Evolutionary conservation across 2,329 filamentous ascomycete species (phyloP).

Genomic region (Trichoderma aggressivum): DNA sequence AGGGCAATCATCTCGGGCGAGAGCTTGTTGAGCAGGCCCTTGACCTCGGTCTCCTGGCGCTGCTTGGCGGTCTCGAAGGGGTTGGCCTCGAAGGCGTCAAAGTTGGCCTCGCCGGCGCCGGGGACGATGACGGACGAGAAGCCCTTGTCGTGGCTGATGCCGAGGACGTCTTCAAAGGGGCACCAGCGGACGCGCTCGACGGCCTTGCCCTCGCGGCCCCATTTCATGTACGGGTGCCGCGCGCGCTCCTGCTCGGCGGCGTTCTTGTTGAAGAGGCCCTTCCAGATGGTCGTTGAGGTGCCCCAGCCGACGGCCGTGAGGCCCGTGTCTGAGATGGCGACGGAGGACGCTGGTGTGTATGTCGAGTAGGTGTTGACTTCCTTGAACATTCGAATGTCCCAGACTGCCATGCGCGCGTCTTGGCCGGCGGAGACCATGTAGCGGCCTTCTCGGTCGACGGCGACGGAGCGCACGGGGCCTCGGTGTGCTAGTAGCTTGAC

Average conservation of each 20-base stretch:
- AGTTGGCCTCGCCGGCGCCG: conserved; percentile 95
- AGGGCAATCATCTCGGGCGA: conserved; percentile 96
- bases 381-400: conserved; percentile 92
- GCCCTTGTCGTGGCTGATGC: conserved; percentile 76
- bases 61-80: conserved; percentile 93
- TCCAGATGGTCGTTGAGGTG: conserved; percentile 86
- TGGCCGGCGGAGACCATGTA: conserved; percentile 96
- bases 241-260: conserved; percentile 71
- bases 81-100: conserved; percentile 88
- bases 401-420: conserved; percentile 87
- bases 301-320: conserved; percentile 89
- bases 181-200: conserved; percentile 87
- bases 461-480: conserved; percentile 81
- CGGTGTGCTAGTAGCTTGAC: conserved; percentile 89
- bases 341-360: conserved; percentile 73
- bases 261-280: conserved; percentile 77
- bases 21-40: conserved; percentile 86
- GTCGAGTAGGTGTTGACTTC: conserved; percentile 89
- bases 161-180: conserved; percentile 90
- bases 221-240: conserved; percentile 86
- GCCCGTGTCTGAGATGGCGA: conserved; percentile 85
- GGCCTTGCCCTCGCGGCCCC: conserved; percentile 79
- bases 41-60: conserved; percentile 88
- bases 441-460: conserved; percentile 81
- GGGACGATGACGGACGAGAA: conserved; percentile 90